Evolutionary conservation across 345 rosid genomes (phyloP), one percentile per base, ranked within the genome.

Genomic region (Boechera stricta): DNA sequence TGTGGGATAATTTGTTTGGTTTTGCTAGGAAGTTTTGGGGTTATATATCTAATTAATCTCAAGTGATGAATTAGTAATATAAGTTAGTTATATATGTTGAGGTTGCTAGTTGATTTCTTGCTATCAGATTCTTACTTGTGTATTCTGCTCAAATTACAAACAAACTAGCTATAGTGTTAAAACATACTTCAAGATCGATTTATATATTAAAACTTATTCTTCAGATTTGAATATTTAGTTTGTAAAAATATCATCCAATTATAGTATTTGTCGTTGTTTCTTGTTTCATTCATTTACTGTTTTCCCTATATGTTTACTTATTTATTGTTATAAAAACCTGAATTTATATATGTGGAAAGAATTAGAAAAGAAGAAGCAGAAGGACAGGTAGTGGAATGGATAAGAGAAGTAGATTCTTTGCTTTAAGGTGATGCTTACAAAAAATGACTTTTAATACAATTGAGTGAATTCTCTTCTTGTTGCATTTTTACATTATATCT

Each of bases 351-450:
- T 45, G 73, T 47, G 52, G 67, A 66, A 56, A 57, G 42, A 66
- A 47, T 15, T 15, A 42, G 16, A 31, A 29, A 21, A 71, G 5
- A 12, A 29, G 4, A 18, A 51, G 4, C 15, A 13, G 1, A 56
- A 15, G 8, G 49, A 33, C 38, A 21, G 10, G 3, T 2, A 55
- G 78, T 67, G 78, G 51, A 32, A 38, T 26, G 64, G 55, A 16
- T n/a, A 58, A 35, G 64, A 59, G 63, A 33, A 58, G 63, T 35
- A 58, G 64, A 58, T 45, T 58, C 31, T 57, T 57, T 64, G 35
- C 63, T 73, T 56, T 64, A 47, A 36, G 15, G 10, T 47, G 78
- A 66, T 75, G 72, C 67, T 66, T 75, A 75, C 78, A 75, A 67
- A 75, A 51, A 49, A 38, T 18, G 36, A 38, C 79, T 75, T 75